Percentiles rank a stretch among this genome's conserved stretches.
These are phyloP conservation scores for Helianthus tuberosus DNA, from an alignment of 129 eudicot genomes.

Conservation along the genomic window DNA sequence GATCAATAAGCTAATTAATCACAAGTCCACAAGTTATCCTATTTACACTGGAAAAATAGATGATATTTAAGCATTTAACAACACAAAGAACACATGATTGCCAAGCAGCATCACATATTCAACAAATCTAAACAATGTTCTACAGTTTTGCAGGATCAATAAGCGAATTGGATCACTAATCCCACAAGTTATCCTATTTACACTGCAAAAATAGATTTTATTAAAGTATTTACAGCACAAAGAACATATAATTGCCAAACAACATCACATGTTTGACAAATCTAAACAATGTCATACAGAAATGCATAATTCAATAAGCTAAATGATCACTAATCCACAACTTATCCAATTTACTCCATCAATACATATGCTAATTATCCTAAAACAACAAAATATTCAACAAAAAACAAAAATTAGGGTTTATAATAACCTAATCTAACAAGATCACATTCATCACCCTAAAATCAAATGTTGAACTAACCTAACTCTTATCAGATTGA, in stretches of 20 bases:
- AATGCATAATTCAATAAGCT: conserved; percentile 20
- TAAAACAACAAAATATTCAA: conserved; percentile 11
- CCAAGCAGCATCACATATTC: neutral
- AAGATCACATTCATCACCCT: conserved; percentile 27
- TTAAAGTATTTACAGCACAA: neutral
- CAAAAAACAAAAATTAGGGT: neutral
- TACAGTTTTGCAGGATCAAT: neutral
- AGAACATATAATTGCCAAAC: conserved; percentile 12
- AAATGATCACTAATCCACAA: conserved; percentile 22
- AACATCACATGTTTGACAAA: conserved; percentile 1
- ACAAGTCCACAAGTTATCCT: conserved; percentile 13
- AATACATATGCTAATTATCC: conserved; percentile 1
- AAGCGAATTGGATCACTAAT: conserved; percentile 16
- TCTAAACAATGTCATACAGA: conserved; percentile 3
- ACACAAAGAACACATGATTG: conserved; percentile 4
- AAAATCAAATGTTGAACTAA: conserved; percentile 23
- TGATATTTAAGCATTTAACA: neutral
- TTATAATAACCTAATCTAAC: conserved; percentile 17
- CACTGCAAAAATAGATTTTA: neutral
- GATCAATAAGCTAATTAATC: conserved; percentile 5
- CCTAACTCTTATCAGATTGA: conserved; percentile 19
- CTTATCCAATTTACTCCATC: conserved; percentile 2
- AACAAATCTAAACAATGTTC: neutral
- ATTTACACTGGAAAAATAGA: conserved; percentile 9
- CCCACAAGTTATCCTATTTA: conserved; percentile 19